Conservation (phyloP, 1,139 yeast species). For the Magnusiomyces sp. region DNA sequence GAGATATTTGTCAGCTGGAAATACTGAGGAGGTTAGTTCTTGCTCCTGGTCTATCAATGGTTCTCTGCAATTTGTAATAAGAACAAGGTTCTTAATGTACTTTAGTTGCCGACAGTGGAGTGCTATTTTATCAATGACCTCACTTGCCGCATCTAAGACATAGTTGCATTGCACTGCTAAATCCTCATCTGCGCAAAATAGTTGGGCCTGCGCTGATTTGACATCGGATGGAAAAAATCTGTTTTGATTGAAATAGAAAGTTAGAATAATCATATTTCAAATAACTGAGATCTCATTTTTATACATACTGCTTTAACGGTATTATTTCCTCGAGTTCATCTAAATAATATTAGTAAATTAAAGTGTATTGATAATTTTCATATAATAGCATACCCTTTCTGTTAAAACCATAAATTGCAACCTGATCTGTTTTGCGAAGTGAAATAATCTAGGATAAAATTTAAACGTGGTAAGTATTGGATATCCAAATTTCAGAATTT, state of each 20-base stretch:
- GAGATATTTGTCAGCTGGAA: too few relatives aligned
- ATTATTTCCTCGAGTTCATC: too few relatives aligned
- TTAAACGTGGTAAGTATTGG: too few relatives aligned
- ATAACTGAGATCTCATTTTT: too few relatives aligned
- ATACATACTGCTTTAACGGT: too few relatives aligned
- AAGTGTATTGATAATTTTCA: too few relatives aligned
- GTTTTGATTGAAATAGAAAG: background rate
- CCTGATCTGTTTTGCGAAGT: conserved; percentile 50
- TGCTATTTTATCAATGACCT: conserved; percentile 30
- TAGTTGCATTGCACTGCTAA: conserved; percentile 15
- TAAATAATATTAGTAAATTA: too few relatives aligned
- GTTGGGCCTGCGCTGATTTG: conserved; percentile 18
- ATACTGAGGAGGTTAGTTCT: too few relatives aligned
- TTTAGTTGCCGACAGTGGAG: conserved; percentile 31
- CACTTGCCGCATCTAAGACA: conserved; percentile 25
- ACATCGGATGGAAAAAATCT: conserved; percentile 21
- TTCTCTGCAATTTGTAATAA: conserved; percentile 37
- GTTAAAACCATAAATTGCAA: conserved; percentile 41
- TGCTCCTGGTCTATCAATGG: background rate
- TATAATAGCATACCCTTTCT: conserved; percentile 19
- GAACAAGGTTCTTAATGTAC: conserved; percentile 34
- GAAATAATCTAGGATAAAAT: conserved; percentile 24
- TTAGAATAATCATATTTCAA: background rate
- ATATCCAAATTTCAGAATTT: too few relatives aligned
- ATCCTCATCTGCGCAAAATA: too few relatives aligned